Base-by-base conservation (phyloP, 192 early-diverging fungal species). In the Linnemannia schmuckeri region DNA sequence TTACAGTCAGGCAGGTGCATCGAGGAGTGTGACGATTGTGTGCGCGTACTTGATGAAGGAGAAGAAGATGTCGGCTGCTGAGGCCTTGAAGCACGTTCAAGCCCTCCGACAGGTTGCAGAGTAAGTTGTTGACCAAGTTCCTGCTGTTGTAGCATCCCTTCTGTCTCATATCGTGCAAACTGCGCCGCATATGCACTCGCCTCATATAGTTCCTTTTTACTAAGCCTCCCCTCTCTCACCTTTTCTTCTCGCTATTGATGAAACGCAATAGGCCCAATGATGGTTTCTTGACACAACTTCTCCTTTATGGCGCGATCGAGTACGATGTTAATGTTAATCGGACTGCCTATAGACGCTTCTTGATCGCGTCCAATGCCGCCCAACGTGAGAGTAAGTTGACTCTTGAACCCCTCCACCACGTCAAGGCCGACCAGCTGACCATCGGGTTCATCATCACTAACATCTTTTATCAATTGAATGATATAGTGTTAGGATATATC, bases 11-110 rank as follows among this genome's bases (percentile, higher is more conserved):
- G 85, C 85, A 18, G 95, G 95, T 24, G 92, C 94, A 52, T 96
- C 95, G 24, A 89, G 95, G 63, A 95, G 94, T 77, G 93, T 91
- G 30, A 90, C 95, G 0, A 82, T 94, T 33, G 83, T 92, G 1
- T 91, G 91, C 2, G 94, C 95, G 15, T 96, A 93, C 79, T 63
- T 96, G 70, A 96, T 96, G 95, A 89, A 90, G 74, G 84, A 74
- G 10, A 81, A 91, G 73, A 76, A 78, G 2, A 84, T 94, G 27
- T 77, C 88, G 3, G 74, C 86, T 0, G 85, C 84, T 37, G 83
- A 94, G 37, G 94, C 95, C 8, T 70, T 95, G 44, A 68, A 44
- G 1, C 13, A 38, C 13, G 72, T 93, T 24, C 85, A 88, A 71
- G 72, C 78, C 33, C 83, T 79, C 76, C 86, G 91, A 30, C 84